Percentiles rank a stretch among this genome's conserved stretches.
phyloP scores from a whole-genome alignment of 1,139 yeast species.

The Diutina sp. region DNA sequence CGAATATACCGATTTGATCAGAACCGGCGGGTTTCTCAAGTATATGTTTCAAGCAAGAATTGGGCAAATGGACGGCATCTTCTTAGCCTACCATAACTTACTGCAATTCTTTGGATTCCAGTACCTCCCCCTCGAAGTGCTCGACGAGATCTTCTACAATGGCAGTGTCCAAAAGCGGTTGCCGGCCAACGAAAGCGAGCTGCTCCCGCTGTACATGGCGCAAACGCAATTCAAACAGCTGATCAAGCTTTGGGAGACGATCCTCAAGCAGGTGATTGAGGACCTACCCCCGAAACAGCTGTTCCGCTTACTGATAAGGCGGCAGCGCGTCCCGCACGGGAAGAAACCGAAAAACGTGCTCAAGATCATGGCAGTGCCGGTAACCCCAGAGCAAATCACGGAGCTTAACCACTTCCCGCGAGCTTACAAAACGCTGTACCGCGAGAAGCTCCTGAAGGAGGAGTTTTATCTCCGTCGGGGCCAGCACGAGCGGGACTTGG shows the following conservation, averaged over 20 bases:
- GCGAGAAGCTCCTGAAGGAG: not conserved
- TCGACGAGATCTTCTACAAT: slow-evolving; percentile 37
- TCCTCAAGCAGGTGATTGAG: slow-evolving; percentile 27
- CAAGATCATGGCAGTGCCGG: not conserved
- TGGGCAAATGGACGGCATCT: slow-evolving; percentile 96
- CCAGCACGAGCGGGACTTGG: not conserved
- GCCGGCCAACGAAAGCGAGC: slow-evolving; percentile 11
- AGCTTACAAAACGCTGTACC: not conserved
- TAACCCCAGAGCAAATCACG: not conserved
- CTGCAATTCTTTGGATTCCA: slow-evolving; percentile 79
- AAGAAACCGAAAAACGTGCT: not conserved
- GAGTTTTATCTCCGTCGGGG: not conserved
- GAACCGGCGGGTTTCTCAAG: slow-evolving; percentile 65
- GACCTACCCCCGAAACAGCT: slow-evolving; percentile 12
- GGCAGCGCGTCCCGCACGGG: not conserved
- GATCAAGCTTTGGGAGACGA: slow-evolving; percentile 38
- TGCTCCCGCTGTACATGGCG: slow-evolving; percentile 42
- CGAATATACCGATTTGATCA: slow-evolving; percentile 63
- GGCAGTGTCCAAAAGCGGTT: not conserved
- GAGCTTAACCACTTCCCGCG: not conserved
- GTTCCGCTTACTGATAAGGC: not conserved
- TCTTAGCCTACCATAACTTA: slow-evolving; percentile 81
- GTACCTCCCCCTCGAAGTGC: slow-evolving; percentile 61
- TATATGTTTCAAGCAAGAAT: slow-evolving; percentile 86
- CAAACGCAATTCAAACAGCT: slow-evolving; percentile 61